Base-by-base conservation (phyloP, 371 early-diverging fungal species). In the Lichtheimia hyalospora region DNA sequence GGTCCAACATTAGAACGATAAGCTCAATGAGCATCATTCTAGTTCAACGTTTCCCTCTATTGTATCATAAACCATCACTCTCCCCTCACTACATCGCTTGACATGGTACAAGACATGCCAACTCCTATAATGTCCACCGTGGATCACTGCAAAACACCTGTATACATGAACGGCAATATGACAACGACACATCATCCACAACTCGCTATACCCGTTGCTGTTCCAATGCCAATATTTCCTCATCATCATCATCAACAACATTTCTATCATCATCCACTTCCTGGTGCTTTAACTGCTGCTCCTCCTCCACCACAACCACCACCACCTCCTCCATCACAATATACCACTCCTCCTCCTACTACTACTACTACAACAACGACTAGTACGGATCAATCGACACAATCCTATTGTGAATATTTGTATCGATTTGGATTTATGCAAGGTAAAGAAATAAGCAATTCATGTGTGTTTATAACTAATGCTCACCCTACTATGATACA, bases 341-440 rank as follows among this genome's bases (percentile, higher is more conserved):
- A 50, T 25, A 54, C 39, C 52, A 49, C 28, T 24, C 4, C 63
- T 34, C 28, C 52, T 28, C 23, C 56, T 16, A 51, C 23, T 24
- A 41, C 39, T 12, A 20, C 44, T 18, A 14, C 5, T 8, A n/a
- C n/a, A n/a, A n/a, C n/a, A n/a, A n/a, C n/a, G n/a, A n/a, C n/a
- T n/a, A n/a, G n/a, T n/a, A n/a, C n/a, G n/a, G 43, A 56, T 52
- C 23, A 50, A 28, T 10, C n/a, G 13, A 51, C 49, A 6, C 58
- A 62, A 43, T 49, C 40, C 24, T 64, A 64, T 52, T 68, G 64
- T 43, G 62, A 68, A 16, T 68, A 68, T 27, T 28, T 61, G 43
- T 68, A 68, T 44, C 69, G 60, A 49, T 59, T 68, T 25, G 69
- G 69, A 16, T 68, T 64, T 28, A 20, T 64, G 43, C 69, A 64